Percentiles rank a stretch among this genome's conserved stretches.
Conservation (phyloP, 179 eudicot species). For the Gypsophila paniculata region DNA sequence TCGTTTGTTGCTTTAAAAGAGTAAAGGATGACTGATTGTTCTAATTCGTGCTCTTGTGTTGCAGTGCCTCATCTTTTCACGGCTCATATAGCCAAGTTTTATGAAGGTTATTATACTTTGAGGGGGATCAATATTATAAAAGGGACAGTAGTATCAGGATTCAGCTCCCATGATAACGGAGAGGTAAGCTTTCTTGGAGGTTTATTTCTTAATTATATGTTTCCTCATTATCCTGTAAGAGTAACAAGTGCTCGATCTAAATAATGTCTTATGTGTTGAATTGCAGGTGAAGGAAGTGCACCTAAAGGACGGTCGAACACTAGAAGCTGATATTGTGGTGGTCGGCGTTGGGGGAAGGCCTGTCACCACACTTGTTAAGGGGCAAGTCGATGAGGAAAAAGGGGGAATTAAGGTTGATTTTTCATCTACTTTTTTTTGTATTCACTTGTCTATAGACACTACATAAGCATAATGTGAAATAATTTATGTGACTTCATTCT, state of each 20-base stretch:
- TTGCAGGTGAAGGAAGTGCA: conserved; percentile 75
- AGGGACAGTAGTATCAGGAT: conserved; percentile 91
- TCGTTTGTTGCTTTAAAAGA: too few species aligned
- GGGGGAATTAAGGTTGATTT: conserved; percentile 89
- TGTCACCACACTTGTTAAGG: conserved; percentile 69
- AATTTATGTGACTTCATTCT: too few species aligned
- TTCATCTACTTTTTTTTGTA: too few species aligned
- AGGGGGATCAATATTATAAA: conserved; percentile 80
- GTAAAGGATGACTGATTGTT: too few species aligned
- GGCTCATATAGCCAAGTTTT: conserved; percentile 86
- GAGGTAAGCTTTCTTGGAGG: conserved; percentile 48
- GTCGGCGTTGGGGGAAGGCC: conserved; percentile 99
- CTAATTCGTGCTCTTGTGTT: too few species aligned
- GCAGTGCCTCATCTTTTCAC: conserved; percentile 99
- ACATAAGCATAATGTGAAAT: too few species aligned
- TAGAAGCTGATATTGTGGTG: conserved; percentile 89
- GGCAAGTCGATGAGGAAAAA: conserved; percentile 90
- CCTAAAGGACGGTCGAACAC: conserved; percentile 83
- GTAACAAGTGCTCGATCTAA: neutral
- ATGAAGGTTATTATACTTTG: conserved; percentile 74
- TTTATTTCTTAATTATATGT: too few species aligned
- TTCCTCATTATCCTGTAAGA: too few species aligned
- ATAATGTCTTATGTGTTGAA: conserved; percentile 2
- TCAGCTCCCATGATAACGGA: conserved; percentile 51
- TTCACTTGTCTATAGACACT: too few species aligned